Base-by-base conservation (phyloP, 306 rosid genomes). In the Cucurbita moschata region DNA sequence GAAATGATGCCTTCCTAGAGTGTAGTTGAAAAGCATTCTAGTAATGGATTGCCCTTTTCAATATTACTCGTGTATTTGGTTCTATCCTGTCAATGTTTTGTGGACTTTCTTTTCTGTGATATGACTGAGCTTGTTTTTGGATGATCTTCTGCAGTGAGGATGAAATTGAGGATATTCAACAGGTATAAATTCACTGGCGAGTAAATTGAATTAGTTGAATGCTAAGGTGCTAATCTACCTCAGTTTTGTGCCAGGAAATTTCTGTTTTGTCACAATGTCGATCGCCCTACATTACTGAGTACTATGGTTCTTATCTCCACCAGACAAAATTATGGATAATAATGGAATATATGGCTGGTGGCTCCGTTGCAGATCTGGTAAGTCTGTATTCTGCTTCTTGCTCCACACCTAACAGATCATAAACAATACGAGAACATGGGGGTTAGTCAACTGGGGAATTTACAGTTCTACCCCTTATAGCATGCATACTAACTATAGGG, bases 311-410 rank as follows among this genome's bases (percentile, higher is more conserved):
- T 79, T 89, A 79, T 88, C 90, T 91, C 82, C 83, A 95, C 78
- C 96, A 95, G 85, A 95, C 99, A 23, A 95, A 89, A 83, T 86
- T 95, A 74, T 91, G 99, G 99, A 95, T 95, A 79, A 91, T 95
- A 83, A 95, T 95, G 99, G 99, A 95, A 76, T 95, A 91, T 86
- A 95, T 95, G 99, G 99, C 97, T 55, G 97, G 99, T 19, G 97
- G 99, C 75, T 95, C 99, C 62, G 97, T 95, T 77, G 99, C 99
- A 81, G 99, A 95, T 82, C 88, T 95, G 82, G 99, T 95, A 88
- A 76, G 96, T 85, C 92, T 83, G 13, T 60, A 16, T 47, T 79
- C 68, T 64, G 80, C 82, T 77, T 84, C 77, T 73, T 79, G 81
- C 71, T 79, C 40, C 77, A 43, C 82, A 42, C 76, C 77, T 47